Conservation (phyloP, 805 yeast genomes). For the Candida vaughaniae region DNA sequence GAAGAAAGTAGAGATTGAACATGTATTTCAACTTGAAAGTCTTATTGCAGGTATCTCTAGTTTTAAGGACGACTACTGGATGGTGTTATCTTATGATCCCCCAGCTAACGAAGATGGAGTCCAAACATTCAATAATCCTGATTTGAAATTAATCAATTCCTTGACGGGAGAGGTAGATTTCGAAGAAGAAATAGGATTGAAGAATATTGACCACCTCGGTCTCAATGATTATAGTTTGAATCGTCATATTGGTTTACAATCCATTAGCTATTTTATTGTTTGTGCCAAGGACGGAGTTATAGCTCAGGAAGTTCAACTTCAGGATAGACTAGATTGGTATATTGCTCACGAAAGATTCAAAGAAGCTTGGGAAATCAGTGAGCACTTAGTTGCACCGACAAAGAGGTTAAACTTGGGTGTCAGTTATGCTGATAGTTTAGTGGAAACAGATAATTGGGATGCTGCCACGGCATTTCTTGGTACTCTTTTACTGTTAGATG, state of each 20-base stretch:
- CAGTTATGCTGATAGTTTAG: slow-evolving; percentile 46
- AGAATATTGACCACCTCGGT: slow-evolving; percentile 57
- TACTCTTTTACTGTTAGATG: slow-evolving; percentile 18
- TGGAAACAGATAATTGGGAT: slow-evolving; percentile 50
- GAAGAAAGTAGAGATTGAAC: slow-evolving; percentile 47
- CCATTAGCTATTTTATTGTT: slow-evolving; percentile 59
- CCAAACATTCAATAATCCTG: slow-evolving; percentile 55
- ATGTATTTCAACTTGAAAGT: slow-evolving; percentile 44
- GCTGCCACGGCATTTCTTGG: slow-evolving; percentile 52
- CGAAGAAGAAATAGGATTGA: slow-evolving; percentile 74
- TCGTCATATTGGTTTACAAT: slow-evolving; percentile 42
- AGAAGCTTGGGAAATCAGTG: slow-evolving; percentile 81
- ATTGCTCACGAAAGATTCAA: slow-evolving; percentile 49
- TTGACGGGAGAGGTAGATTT: slow-evolving; percentile 68
- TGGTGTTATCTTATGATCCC: slow-evolving; percentile 55
- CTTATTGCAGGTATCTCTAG: slow-evolving; percentile 76
- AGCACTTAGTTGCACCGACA: slow-evolving; percentile 47
- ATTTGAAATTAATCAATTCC: slow-evolving; percentile 66
- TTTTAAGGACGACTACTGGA: slow-evolving; percentile 68
- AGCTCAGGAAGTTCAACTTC: slow-evolving; percentile 66
- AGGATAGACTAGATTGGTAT: slow-evolving; percentile 76
- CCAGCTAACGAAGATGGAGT: slow-evolving; percentile 23
- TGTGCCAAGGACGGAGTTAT: slow-evolving; percentile 81
- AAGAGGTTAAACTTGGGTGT: slow-evolving; percentile 63
- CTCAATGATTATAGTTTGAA: slow-evolving; percentile 78